phyloP scores from a whole-genome alignment of 257 asterid genomes.

The Nicotiana obtusifolia region DNA sequence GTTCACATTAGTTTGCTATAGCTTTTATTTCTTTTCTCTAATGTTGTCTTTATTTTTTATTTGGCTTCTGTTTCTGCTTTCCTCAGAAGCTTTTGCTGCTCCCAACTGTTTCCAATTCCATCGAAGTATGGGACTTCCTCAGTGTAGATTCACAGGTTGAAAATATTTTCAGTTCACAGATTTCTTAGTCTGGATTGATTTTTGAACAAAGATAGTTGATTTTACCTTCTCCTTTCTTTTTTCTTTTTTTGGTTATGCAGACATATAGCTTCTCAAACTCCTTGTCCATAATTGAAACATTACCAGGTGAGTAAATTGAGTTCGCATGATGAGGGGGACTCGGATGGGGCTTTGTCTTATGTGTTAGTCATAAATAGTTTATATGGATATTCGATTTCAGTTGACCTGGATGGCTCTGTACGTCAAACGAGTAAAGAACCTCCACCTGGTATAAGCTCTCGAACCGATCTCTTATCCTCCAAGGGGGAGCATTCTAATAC shows the following conservation, averaged over 20 bases:
- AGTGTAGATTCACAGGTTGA: slow-evolving; percentile 97
- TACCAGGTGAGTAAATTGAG: slow-evolving; percentile 48
- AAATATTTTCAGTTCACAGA: background rate
- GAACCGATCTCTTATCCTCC: slow-evolving; percentile 31
- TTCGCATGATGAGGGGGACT: background rate
- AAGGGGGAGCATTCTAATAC: slow-evolving; percentile 20
- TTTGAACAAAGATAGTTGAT: slow-evolving; percentile 12
- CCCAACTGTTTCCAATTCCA: slow-evolving; percentile 77
- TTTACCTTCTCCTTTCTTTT: background rate
- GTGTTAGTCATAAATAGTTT: background rate
- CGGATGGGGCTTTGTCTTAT: background rate
- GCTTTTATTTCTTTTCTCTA: background rate
- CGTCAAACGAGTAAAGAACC: slow-evolving; percentile 40
- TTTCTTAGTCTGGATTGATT: slow-evolving; percentile 7
- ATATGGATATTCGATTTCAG: slow-evolving; percentile 32
- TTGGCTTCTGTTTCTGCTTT: background rate
- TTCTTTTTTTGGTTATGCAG: slow-evolving; percentile 33
- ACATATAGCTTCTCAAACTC: slow-evolving; percentile 80
- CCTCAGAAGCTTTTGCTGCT: slow-evolving; percentile 79
- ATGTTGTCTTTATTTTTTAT: background rate
- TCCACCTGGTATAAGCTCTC: slow-evolving; percentile 23
- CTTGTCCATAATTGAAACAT: slow-evolving; percentile 74
- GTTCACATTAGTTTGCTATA: background rate
- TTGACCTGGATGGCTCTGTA: slow-evolving; percentile 37
- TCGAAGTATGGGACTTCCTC: slow-evolving; percentile 97